phyloP scores from a whole-genome alignment of 2,329 filamentous ascomycete species.

The Microsporum audouinii region DNA sequence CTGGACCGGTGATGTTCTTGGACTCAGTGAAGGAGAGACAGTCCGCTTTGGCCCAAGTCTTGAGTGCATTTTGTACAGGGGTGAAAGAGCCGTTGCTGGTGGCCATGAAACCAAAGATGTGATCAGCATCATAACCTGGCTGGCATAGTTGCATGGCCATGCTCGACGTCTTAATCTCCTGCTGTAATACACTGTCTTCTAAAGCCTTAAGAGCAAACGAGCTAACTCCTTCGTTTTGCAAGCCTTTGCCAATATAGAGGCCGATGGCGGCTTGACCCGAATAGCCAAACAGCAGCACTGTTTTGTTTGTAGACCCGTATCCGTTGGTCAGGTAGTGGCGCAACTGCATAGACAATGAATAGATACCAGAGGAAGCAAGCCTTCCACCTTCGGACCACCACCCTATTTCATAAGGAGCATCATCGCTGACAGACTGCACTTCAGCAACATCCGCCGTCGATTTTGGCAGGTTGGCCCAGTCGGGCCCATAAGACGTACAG shows the following conservation, averaged over 20 bases:
- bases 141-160: slow-evolving; percentile 1
- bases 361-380: neutral
- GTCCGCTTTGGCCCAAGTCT: slow-evolving; percentile 3
- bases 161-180: neutral
- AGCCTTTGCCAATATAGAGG: slow-evolving; percentile 1
- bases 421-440: neutral
- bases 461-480: neutral
- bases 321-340: neutral
- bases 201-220: neutral
- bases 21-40: neutral
- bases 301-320: neutral
- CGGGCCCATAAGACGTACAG: neutral
- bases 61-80: neutral
- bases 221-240: neutral
- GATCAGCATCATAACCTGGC: neutral
- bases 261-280: slow-evolving; percentile 4
- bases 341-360: neutral
- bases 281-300: slow-evolving; percentile 1
- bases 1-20: neutral
- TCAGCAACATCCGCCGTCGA: neutral
- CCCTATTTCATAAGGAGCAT: neutral
- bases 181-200: neutral
- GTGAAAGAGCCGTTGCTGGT: neutral
- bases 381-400: neutral
- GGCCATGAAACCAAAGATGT: slow-evolving; percentile 4